Evolutionary conservation across 768 basidiomycete species (phyloP), one percentile per base, ranked within the genome.

Genomic region (Psilocybe subaeruginosa): DNA sequence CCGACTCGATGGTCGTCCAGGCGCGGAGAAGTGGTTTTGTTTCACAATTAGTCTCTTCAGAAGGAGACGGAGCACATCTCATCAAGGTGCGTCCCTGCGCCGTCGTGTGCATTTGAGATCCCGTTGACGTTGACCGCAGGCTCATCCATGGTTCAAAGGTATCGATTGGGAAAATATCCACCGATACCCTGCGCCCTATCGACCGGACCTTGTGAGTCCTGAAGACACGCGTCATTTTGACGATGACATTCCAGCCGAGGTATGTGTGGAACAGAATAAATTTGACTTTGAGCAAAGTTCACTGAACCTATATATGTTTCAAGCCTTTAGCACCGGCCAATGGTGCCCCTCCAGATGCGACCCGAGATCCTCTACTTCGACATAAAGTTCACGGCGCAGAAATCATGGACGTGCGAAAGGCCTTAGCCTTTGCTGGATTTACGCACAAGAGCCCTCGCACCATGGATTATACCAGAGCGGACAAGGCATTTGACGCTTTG

Each of bases 181-280:
- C 73, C 82, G 82, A 54, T 88, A 88, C 70, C 81, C 85, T 56
- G 92, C 96, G 9, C 96, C 96, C 14, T 99, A 96, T 80, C 87
- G 85, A 61, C 97, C 97, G 31, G 88, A 95, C 64, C 84, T 99
- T 60, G 78, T 72, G 31, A 80, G 86, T 64, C 90, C 92, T 29
- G 92, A 90, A 68, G 95, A 99, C 73, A 98, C 97, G 14, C 83
- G 87, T 62, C 96, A 99, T 75, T 98, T 99, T 65, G 96, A 99
- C 74, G 87, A 90, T 56, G 94, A 97, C 74, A 98, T 97, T 69
- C 93, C 93, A 19, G 79, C 91, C 39, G 93, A 96, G 87, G 95
- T 94, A 76, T 70, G 76, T 68, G 73, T 63, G 71, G 41, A 43
- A 14, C 41, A 43, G 41, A n/a, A 7, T 8, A 16, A 12, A 9